Percentiles rank a stretch among this genome's conserved stretches.
phyloP scores from a whole-genome alignment of 2,329 filamentous ascomycete species.

The Ascochyta rabiei region DNA sequence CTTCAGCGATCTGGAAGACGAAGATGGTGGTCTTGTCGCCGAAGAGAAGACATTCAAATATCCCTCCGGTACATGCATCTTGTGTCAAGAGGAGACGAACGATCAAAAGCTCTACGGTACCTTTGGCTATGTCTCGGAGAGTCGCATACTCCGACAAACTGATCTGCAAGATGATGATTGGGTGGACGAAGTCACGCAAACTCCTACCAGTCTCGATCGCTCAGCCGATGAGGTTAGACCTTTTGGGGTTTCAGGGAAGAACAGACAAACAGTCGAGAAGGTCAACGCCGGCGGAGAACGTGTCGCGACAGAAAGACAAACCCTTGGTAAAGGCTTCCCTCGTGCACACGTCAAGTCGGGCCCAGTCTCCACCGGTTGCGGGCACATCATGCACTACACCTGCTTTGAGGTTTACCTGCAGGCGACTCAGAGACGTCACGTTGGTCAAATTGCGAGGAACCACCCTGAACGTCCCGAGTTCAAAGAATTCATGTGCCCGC shows the following conservation, averaged over 20 bases:
- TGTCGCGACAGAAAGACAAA: conserved; percentile 76
- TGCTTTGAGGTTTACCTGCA: conserved; percentile 94
- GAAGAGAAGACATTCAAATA: conserved; percentile 85
- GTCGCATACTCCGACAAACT: conserved; percentile 84
- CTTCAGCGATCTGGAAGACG: conserved; percentile 74
- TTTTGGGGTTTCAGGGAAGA: conserved; percentile 89
- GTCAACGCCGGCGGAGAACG: conserved; percentile 73
- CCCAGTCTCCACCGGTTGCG: conserved; percentile 87
- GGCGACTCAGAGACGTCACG: conserved; percentile 82
- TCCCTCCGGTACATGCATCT: conserved; percentile 88
- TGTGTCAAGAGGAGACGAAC: conserved; percentile 95
- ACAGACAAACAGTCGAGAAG: conserved; percentile 77
- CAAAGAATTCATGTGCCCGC: conserved; percentile 93
- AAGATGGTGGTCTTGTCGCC: conserved; percentile 61
- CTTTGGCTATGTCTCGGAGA: conserved; percentile 87
- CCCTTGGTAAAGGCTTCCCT: conserved; percentile 88
- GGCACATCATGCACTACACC: conserved; percentile 97
- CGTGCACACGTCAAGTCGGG: conserved; percentile 69
- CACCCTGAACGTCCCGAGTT: conserved; percentile 81
- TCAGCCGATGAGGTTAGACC: conserved; percentile 83
- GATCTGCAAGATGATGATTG: conserved; percentile 81
- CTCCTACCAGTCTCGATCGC: conserved; percentile 80
- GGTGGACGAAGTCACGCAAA: conserved; percentile 79
- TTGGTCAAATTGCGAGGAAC: conserved; percentile 90
- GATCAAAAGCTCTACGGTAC: conserved; percentile 89